phyloP scores from a whole-genome alignment of 1,139 yeast species.

The Candida neerlandica region DNA sequence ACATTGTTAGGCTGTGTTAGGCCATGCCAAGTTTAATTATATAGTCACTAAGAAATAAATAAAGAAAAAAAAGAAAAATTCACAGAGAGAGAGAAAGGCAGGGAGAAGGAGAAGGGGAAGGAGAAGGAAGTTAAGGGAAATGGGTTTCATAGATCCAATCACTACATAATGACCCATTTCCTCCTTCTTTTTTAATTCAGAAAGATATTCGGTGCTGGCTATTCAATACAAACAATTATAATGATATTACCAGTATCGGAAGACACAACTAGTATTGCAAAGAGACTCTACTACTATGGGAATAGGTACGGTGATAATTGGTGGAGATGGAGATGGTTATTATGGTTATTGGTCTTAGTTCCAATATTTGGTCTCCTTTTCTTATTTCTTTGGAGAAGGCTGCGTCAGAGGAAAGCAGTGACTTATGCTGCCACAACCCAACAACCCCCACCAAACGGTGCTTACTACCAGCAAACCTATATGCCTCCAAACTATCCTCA shows the following conservation, averaged over 20 bases:
- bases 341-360: conserved; percentile 14
- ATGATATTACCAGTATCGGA: background rate
- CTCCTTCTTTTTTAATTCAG: background rate
- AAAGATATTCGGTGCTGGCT: background rate
- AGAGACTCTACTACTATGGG: background rate
- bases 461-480: conserved; percentile 3
- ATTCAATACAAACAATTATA: background rate
- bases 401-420: conserved; percentile 3
- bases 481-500: conserved; percentile 4
- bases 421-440: conserved; percentile 1
- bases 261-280: background rate
- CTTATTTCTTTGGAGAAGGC: conserved; percentile 10
- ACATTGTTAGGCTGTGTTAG: too few relatives aligned
- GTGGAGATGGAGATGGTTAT: conserved; percentile 15
- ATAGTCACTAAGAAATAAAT: background rate
- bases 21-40: too few relatives aligned
- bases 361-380: conserved; percentile 11
- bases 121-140: too few relatives aligned
- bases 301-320: conserved; percentile 5
- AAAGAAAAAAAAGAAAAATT: background rate
- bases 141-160: background rate
- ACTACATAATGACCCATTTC: background rate
- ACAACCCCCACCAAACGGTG: background rate
- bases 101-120: too few relatives aligned
- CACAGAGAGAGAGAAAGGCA: background rate